Evolutionary conservation across 257 asterid genomes (phyloP).

Genomic region (Echium plantagineum): DNA sequence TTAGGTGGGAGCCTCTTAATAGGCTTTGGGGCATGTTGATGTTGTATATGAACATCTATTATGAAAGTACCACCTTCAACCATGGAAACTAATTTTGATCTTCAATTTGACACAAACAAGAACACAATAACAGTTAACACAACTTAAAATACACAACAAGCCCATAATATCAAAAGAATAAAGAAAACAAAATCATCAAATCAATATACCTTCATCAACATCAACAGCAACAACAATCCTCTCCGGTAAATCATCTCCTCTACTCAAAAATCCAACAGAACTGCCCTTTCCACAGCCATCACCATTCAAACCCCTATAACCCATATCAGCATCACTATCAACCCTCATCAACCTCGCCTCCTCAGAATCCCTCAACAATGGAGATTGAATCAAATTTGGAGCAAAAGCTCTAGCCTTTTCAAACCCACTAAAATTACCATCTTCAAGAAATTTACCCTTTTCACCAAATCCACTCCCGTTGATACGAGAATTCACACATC

Average conservation of each 20-base stretch:
- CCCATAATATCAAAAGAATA: too few species aligned
- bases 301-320: slow-evolving; percentile 9
- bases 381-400: slow-evolving; percentile 9
- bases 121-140: background rate
- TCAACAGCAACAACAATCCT: slow-evolving; percentile 65
- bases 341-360: slow-evolving; percentile 11
- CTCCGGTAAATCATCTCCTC: slow-evolving; percentile 19
- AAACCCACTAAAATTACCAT: slow-evolving; percentile 4
- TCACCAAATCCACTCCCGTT: background rate
- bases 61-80: background rate
- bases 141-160: background rate
- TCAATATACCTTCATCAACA: slow-evolving; percentile 69
- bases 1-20: too few species aligned
- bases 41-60: background rate
- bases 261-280: slow-evolving; percentile 16
- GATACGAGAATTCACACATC: slow-evolving; percentile 9
- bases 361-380: slow-evolving; percentile 14
- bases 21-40: too few species aligned
- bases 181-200: background rate
- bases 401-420: slow-evolving; percentile 13
- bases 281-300: slow-evolving; percentile 18
- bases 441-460: slow-evolving; percentile 2
- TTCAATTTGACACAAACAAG: background rate
- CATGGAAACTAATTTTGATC: background rate
- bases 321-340: slow-evolving; percentile 19